Evolutionary conservation across 495 filamentous ascomycete genomes (phyloP), one percentile per base, ranked within the genome.

Genomic region (Annulohypoxylon stygium): DNA sequence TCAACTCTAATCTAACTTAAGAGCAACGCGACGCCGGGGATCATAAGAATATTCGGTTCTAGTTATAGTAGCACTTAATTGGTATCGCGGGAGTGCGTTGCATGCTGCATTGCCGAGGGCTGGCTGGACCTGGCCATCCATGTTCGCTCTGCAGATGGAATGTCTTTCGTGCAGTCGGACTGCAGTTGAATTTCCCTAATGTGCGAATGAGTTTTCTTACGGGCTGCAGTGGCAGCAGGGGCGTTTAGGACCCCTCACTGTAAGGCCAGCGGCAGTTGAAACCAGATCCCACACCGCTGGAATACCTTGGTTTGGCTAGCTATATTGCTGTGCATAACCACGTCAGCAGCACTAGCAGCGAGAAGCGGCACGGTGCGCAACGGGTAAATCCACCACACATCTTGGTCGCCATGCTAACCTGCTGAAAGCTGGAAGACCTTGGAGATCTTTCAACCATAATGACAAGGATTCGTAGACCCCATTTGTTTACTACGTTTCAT

Each of bases 241-340:
- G 71, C 26, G 23, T 2, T 47, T 12, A 55, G 62, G 58, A 64
- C 69, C 73, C 73, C 68, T 75, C 73, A 72, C 36, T 69, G 65
- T 68, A 65, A 59, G 73, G 69, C 69, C 64, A 54, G 73, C 73
- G 73, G 73, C 73, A 75, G 69, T 75, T 75, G 73, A 75, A 75
- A 72, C 73, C 53, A 75, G 63, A 70, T 75, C 53, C 72, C 72
- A 75, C 72, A 75, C 72, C 72, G 72, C 72, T 70, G 72, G 72
- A 75, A 75, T 70, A 60, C 54, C 57, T 70, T 70, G 55, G 39
- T 18, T 11, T 63, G n/a, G 18, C 20, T 62, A 67, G 12, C 45
- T 69, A 61, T 61, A 30, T 66, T 53, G 62, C 62, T 70, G 55
- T 67, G 71, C 67, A 74, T 62, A 70, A 75, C 62, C 72, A 75